Base-by-base conservation (phyloP, 2,329 filamentous ascomycete species). In the Mariannaea sp. region DNA sequence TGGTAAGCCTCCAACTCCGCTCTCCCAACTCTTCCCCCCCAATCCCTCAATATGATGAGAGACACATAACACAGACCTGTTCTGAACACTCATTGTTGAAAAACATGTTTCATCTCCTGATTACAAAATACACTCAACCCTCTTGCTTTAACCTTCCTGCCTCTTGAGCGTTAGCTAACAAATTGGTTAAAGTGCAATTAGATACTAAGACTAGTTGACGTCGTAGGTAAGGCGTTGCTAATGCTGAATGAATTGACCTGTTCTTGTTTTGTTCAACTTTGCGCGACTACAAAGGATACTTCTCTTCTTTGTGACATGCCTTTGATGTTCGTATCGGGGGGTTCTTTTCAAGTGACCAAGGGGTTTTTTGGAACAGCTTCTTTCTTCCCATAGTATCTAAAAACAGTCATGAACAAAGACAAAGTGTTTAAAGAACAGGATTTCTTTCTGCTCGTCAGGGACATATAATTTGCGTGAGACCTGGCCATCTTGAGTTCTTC, bases 51-150 rank as follows among this genome's bases (percentile, higher is more conserved):
- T 22, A 65, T 69, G 65, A 71, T 68, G 65, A 71, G 55, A 62
- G 30, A 61, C 46, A 47, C 66, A 64, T 65, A 66, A 64, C 67
- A 70, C 66, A 68, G 67, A 70, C 69, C 67, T 71, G 67, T 70
- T 70, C 68, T 64, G 65, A 67, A 70, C 40, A 52, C 17, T 50
- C 45, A 57, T 38, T 69, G 68, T 69, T 59, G 69, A 71, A 59
- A 60, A 62, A 57, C 29, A 62, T 65, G 60, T 48, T 62, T 61
- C 19, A 57, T 17, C 55, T 61, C 46, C 62, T 65, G 62, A 65
- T 58, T 40, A 53, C 64, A 61, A 57, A 38, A 10, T 32, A 55
- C 50, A 35, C 36, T 48, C 35, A 22, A 30, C 33, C 32, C 49
- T 35, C 39, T 26, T 49, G 41, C 53, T 36, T 40, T 22, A 30